Base-by-base conservation (phyloP, 495 filamentous ascomycete species). In the Umbilicaria muhlenbergii region DNA sequence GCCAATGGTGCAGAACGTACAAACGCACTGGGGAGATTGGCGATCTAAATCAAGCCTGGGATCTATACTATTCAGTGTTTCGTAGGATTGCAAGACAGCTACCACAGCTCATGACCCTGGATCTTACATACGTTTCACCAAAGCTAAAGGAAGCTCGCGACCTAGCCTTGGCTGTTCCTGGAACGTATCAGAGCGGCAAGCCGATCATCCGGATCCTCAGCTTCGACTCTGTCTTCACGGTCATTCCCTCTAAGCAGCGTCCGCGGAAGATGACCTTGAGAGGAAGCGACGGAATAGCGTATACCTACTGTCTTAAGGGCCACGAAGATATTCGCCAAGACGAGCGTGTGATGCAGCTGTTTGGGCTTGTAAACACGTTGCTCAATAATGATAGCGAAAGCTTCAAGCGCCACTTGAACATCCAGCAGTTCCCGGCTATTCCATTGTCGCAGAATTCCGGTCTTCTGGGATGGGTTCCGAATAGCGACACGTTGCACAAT, bases 281-380 rank as follows among this genome's bases (percentile, higher is more conserved):
- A 55, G 91, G 88, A 32, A 91, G 80, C 52, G 92, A 95, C 54
- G 91, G 89, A 43, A 75, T 66, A 38, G 69, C 73, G 11, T 94
- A 96, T 64, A 78, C 83, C 39, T 94, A 93, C 64, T 53, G 77
- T 17, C 70, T 99, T 54, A 99, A 99, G 64, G 91, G 91, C 10
- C 92, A 96, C 52, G 91, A 99, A 64, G 91, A 99, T 67, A 95
- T 95, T 50, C 76, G 91, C 44, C 91, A 99, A 63, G 91, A 99
- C 56, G 91, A 99, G 58, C 81, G 91, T 64, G 89, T 96, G 42
- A 99, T 99, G 91, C 91, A 99, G 59, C 74, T 99, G 13, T 96
- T 99, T 52, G 91, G 91, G 34, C 71, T 99, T 5, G 83, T 85
- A 58, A 99, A 99, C 51, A 99, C 92, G 1, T 74, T 96, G 10